phyloP scores from a whole-genome alignment of 495 filamentous ascomycete genomes.

The Opeltia flavorubescens region DNA sequence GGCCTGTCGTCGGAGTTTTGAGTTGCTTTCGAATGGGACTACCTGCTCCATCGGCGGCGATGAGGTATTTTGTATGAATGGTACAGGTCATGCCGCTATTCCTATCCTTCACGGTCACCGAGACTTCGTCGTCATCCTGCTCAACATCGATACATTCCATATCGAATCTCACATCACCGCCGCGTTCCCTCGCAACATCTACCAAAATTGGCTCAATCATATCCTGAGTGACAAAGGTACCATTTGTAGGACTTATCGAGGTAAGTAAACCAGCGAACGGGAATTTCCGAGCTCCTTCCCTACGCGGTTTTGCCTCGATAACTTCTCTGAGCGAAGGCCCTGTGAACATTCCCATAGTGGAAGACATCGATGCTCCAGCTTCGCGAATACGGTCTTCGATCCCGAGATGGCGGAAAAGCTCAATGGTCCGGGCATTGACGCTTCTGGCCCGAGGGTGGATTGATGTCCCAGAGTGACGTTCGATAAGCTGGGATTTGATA shows the following conservation, averaged over 20 bases:
- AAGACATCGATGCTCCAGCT: slow-evolving; percentile 19
- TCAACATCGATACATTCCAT: slow-evolving; percentile 9
- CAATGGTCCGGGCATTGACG: slow-evolving; percentile 30
- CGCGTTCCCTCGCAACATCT: slow-evolving; percentile 16
- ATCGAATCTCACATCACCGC: slow-evolving; percentile 20
- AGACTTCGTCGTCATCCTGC: slow-evolving; percentile 15
- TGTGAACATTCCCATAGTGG: slow-evolving; percentile 19
- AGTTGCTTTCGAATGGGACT: slow-evolving; percentile 20
- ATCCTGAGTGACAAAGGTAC: slow-evolving; percentile 20
- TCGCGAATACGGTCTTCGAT: slow-evolving; percentile 21
- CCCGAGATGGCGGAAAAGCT: slow-evolving; percentile 27
- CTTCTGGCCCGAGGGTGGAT: slow-evolving; percentile 24
- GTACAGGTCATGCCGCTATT: slow-evolving; percentile 2
- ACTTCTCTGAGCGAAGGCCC: slow-evolving; percentile 17
- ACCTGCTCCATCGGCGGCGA: slow-evolving; percentile 22
- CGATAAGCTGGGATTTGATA: slow-evolving; percentile 23
- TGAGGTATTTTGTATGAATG: slow-evolving; percentile 19
- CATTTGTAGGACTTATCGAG: slow-evolving; percentile 9
- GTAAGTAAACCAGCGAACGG: not conserved
- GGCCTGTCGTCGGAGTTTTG: slow-evolving; percentile 19
- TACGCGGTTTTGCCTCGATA: slow-evolving; percentile 17
- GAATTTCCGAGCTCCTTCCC: not conserved
- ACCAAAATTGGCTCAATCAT: slow-evolving; percentile 19
- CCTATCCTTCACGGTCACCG: slow-evolving; percentile 6
- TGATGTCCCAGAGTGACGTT: slow-evolving; percentile 18